Conservation (phyloP, 2,329 filamentous ascomycete species). For the Sporothrix protearum region DNA sequence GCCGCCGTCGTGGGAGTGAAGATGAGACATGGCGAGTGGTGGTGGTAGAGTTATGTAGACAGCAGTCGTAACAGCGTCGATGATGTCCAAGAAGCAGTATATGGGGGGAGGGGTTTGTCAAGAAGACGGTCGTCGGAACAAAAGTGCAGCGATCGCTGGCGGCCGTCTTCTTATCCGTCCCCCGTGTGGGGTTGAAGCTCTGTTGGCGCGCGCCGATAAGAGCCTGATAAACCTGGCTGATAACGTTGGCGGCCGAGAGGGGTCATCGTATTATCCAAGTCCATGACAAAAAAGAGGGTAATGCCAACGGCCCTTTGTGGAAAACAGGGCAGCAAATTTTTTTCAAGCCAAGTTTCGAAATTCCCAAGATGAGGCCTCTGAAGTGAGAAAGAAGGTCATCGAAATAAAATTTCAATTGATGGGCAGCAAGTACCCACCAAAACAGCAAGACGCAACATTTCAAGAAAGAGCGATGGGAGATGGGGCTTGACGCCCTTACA, state of each 20-base stretch:
- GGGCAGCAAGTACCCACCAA: background rate
- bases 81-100: background rate
- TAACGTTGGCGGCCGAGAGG: background rate
- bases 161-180: constrained; percentile 3
- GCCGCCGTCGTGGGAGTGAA: constrained; percentile 49
- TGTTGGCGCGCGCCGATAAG: constrained; percentile 14
- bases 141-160: background rate
- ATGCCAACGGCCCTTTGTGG: background rate
- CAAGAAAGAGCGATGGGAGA: background rate
- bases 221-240: background rate
- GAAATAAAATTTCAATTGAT: background rate
- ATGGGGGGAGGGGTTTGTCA: background rate
- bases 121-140: background rate
- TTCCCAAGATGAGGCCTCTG: background rate
- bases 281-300: constrained; percentile 6
- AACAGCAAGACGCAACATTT: background rate
- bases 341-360: background rate
- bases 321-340: background rate
- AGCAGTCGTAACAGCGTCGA: background rate
- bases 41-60: too few species aligned
- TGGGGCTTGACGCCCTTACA: background rate
- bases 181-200: constrained; percentile 13
- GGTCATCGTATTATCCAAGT: background rate
- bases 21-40: constrained; percentile 23
- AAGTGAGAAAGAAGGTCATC: background rate